phyloP scores from a whole-genome alignment of 2,329 filamentous ascomycete species.

The Escovopsis sp. region DNA sequence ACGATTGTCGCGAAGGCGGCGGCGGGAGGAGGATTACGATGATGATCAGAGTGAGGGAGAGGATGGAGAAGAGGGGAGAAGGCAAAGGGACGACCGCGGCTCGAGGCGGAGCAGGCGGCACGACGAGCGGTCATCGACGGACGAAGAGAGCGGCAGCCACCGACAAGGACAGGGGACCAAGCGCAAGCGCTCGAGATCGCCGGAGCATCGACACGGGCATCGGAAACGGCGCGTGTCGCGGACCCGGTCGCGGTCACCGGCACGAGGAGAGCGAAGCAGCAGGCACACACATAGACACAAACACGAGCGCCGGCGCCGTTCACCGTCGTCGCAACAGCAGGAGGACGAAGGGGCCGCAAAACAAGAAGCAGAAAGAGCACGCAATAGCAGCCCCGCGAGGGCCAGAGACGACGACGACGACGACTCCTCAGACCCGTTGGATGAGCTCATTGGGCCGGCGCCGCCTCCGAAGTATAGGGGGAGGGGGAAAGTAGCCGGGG shows the following conservation, averaged over 20 bases:
- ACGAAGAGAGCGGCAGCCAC: background rate
- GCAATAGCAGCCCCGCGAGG: too few relatives aligned
- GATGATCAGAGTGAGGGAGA: background rate
- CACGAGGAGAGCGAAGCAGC: slow-evolving; percentile 13
- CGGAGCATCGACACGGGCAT: slow-evolving; percentile 5
- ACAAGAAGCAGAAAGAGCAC: background rate
- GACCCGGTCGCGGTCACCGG: too few relatives aligned
- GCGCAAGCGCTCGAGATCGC: slow-evolving; percentile 11
- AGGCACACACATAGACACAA: too few relatives aligned
- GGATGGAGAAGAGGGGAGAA: background rate
- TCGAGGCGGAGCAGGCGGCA: slow-evolving; percentile 4
- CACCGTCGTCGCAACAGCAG: slow-evolving; percentile 6
- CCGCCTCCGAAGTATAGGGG: slow-evolving; percentile 44
- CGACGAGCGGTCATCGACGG: background rate
- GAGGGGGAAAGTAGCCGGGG: slow-evolving; percentile 46
- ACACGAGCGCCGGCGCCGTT: slow-evolving; percentile 21
- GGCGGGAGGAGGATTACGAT: too few relatives aligned
- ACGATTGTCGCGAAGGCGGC: slow-evolving; percentile 10
- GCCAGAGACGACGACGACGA: too few relatives aligned
- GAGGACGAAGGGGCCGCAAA: slow-evolving; percentile 1
- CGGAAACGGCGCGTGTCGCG: slow-evolving; percentile 8
- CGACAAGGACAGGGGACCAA: slow-evolving; percentile 6
- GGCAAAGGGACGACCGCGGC: slow-evolving; percentile 8
- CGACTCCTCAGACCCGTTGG: slow-evolving; percentile 50
- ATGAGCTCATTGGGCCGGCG: slow-evolving; percentile 62